phyloP scores from a whole-genome alignment of 495 filamentous ascomycete genomes.

The Trichoderma virens region DNA sequence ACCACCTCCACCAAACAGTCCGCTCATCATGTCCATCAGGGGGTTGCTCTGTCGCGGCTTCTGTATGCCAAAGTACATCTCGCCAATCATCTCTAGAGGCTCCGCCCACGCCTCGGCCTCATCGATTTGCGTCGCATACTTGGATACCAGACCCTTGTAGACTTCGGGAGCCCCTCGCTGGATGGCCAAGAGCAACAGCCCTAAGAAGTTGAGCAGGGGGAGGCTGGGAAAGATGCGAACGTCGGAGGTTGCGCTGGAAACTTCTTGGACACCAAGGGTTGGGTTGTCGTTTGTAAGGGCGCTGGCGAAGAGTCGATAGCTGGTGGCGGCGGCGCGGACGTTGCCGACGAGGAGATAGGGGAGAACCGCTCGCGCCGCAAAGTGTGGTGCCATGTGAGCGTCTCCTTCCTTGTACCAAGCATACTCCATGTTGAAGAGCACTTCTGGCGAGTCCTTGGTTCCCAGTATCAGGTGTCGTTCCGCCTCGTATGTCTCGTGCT shows the following conservation, averaged over 20 bases:
- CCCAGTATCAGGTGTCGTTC: slow-evolving; percentile 85
- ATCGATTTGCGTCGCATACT: slow-evolving; percentile 69
- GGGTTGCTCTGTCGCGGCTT: slow-evolving; percentile 82
- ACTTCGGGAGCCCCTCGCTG: slow-evolving; percentile 71
- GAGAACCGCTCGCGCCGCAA: slow-evolving; percentile 81
- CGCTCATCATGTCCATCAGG: slow-evolving; percentile 95
- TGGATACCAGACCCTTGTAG: slow-evolving; percentile 72
- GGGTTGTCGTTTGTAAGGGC: slow-evolving; percentile 59
- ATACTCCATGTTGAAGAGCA: slow-evolving; percentile 75
- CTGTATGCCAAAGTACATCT: slow-evolving; percentile 97
- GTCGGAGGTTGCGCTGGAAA: slow-evolving; percentile 67
- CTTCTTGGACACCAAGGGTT: slow-evolving; percentile 66
- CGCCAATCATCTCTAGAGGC: slow-evolving; percentile 74
- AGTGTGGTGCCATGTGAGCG: slow-evolving; percentile 79
- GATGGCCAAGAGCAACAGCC: slow-evolving; percentile 70
- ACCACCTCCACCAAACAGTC: slow-evolving; percentile 71
- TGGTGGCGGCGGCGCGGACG: slow-evolving; percentile 76
- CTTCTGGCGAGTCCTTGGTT: slow-evolving; percentile 78
- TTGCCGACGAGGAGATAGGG: slow-evolving; percentile 90
- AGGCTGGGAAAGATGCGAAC: slow-evolving; percentile 76
- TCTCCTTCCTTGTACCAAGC: slow-evolving; percentile 89
- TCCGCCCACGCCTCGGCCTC: slow-evolving; percentile 74
- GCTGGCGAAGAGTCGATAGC: slow-evolving; percentile 71
- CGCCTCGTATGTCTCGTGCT: slow-evolving; percentile 84
- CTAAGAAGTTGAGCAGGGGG: slow-evolving; percentile 89